Percentiles rank a stretch among this genome's conserved stretches.
These are phyloP conservation scores for Trypanosoma boissoni DNA, from an alignment of 208 protist species.

Conservation along the genomic window DNA sequence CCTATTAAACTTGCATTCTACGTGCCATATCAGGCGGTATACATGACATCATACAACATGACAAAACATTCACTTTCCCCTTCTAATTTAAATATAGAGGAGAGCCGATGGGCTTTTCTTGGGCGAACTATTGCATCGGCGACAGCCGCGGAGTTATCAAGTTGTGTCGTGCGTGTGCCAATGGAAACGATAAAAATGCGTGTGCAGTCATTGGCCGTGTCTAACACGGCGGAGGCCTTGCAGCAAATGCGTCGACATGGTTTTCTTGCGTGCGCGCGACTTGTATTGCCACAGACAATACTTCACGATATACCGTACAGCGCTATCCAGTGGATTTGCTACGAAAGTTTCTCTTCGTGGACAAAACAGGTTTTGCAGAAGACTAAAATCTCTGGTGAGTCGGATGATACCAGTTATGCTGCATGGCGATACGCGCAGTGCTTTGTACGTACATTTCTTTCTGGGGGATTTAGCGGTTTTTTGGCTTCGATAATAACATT, in stretches of 20 bases:
- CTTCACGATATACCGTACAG: slow-evolving; percentile 83
- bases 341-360: slow-evolving; percentile 73
- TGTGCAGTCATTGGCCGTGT: slow-evolving; percentile 55
- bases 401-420: not conserved
- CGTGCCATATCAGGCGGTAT: slow-evolving; percentile 72
- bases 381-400: not conserved
- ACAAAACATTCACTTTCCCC: slow-evolving; percentile 5
- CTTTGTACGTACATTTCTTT: slow-evolving; percentile 54
- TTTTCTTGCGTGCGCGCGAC: slow-evolving; percentile 30
- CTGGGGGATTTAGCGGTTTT: slow-evolving; percentile 74
- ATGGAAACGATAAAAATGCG: slow-evolving; percentile 89
- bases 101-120: slow-evolving; percentile 15
- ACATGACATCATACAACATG: slow-evolving; percentile 65
- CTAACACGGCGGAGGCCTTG: slow-evolving; percentile 39
- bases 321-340: slow-evolving; percentile 69
- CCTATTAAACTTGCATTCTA: slow-evolving; percentile 70
- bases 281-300: slow-evolving; percentile 65
- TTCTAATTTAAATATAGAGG: slow-evolving; percentile 6
- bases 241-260: slow-evolving; percentile 50
- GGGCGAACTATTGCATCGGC: slow-evolving; percentile 45
- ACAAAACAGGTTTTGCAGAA: slow-evolving; percentile 10
- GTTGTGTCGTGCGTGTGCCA: slow-evolving; percentile 64
- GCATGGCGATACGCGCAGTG: slow-evolving; percentile 26
- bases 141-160: slow-evolving; percentile 49
- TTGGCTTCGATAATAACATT: slow-evolving; percentile 62